Conservation (phyloP, 1,284 basidiomycete species). For the Ustilago sp. region DNA sequence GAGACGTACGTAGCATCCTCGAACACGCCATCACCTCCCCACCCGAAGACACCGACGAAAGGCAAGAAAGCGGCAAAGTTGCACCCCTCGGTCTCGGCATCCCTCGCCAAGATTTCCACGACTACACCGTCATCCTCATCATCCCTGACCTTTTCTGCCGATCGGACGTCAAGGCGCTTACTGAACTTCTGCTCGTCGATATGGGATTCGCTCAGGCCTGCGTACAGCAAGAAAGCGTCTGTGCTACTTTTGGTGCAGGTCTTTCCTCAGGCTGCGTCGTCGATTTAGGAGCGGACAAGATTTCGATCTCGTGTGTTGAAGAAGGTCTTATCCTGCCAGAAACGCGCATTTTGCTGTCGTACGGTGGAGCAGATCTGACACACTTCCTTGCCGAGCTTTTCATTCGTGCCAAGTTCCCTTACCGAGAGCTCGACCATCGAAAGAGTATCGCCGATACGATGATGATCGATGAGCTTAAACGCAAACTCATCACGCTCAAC, state of each 20-base stretch:
- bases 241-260: constrained; percentile 94
- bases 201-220: constrained; percentile 75
- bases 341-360: constrained; percentile 85
- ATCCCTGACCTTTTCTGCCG: constrained; percentile 93
- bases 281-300: constrained; percentile 87
- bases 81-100: constrained; percentile 63
- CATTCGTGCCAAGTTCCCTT: constrained; percentile 86
- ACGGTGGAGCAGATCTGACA: constrained; percentile 94
- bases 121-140: constrained; percentile 85
- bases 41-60: constrained; percentile 44
- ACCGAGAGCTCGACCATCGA: constrained; percentile 78
- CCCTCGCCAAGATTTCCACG: constrained; percentile 20
- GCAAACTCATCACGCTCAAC: constrained; percentile 64
- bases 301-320: constrained; percentile 91
- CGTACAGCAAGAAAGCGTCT: constrained; percentile 77
- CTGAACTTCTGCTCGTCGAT: constrained; percentile 79
- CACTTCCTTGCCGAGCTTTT: constrained; percentile 86
- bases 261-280: constrained; percentile 94
- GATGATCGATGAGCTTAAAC: constrained; percentile 64
- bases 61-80: constrained; percentile 42
- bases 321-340: constrained; percentile 91
- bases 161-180: constrained; percentile 83
- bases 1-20: constrained; percentile 60
- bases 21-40: constrained; percentile 63
- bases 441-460: constrained; percentile 54